These are phyloP conservation scores for Silene vulgaris DNA, from an alignment of 179 eudicot genomes.

Conservation along the genomic window DNA sequence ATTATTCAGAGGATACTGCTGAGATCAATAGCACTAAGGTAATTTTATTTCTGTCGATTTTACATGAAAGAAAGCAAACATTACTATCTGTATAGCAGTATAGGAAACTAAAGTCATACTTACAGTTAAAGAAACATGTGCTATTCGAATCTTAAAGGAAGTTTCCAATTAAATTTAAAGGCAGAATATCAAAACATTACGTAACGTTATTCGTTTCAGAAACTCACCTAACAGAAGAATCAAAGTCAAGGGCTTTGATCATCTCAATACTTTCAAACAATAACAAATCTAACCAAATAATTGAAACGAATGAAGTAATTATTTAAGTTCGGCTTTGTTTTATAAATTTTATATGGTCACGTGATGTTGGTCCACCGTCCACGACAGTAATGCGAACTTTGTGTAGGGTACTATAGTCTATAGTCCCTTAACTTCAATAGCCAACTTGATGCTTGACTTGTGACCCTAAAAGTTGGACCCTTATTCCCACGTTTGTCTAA, in stretches of 20 bases:
- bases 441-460: not conserved
- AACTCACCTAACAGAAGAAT: conserved; percentile 19
- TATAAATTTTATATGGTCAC: too few species aligned
- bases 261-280: not conserved
- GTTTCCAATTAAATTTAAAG: conserved; percentile 24
- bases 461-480: too few species aligned
- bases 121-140: conserved; percentile 18
- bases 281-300: too few species aligned
- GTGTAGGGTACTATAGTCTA: too few species aligned
- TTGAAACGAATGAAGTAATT: too few species aligned
- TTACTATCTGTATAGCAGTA: conserved; percentile 12
- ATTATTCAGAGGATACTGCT: not conserved
- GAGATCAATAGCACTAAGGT: conserved; percentile 18
- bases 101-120: conserved; percentile 23
- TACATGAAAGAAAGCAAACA: conserved; percentile 8
- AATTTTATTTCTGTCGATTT: conserved; percentile 20
- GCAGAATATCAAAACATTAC: conserved; percentile 11
- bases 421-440: not conserved
- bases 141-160: conserved; percentile 7
- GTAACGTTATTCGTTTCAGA: conserved; percentile 10
- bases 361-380: too few species aligned
- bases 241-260: conserved; percentile 27
- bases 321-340: too few species aligned
- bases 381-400: too few species aligned
- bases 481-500: too few species aligned